These are phyloP conservation scores for Taphrina flavorubra DNA, from an alignment of 1,139 yeast species.

Conservation along the genomic window DNA sequence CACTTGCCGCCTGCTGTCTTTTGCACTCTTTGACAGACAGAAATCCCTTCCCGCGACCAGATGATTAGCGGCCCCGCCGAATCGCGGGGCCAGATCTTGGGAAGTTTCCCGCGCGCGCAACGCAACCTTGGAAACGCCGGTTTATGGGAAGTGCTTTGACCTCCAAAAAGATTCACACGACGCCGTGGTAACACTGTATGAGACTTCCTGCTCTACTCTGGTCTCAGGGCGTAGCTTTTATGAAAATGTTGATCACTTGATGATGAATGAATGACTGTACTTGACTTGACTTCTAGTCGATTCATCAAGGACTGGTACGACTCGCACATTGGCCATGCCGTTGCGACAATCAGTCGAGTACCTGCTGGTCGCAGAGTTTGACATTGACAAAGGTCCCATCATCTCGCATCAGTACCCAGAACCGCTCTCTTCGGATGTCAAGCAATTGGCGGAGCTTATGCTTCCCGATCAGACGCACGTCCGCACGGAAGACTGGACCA, in stretches of 20 bases:
- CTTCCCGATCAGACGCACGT: constrained; percentile 70
- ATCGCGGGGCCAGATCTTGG: background rate
- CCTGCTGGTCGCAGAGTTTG: constrained; percentile 61
- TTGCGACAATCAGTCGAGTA: constrained; percentile 49
- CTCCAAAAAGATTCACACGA: background rate
- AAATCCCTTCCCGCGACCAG: background rate
- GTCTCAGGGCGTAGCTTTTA: too few species aligned
- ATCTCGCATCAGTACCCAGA: constrained; percentile 62
- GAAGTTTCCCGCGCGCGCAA: background rate
- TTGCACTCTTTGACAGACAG: too few species aligned
- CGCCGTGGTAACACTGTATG: too few species aligned
- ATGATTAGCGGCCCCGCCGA: constrained; percentile 1
- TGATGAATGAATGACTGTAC: too few species aligned
- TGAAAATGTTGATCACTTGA: too few species aligned
- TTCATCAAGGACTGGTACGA: too few species aligned
- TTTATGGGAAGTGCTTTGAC: background rate
- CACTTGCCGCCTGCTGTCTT: too few species aligned
- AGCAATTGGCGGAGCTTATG: constrained; percentile 60
- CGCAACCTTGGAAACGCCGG: background rate
- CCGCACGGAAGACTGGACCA: constrained; percentile 65
- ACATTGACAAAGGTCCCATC: constrained; percentile 67
- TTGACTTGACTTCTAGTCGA: too few species aligned
- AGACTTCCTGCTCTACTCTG: too few species aligned
- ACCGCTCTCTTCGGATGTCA: constrained; percentile 57
- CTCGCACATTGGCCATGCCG: background rate